Base-by-base conservation (phyloP, 176 grass and related monocot species). In the Puya raimondii region DNA sequence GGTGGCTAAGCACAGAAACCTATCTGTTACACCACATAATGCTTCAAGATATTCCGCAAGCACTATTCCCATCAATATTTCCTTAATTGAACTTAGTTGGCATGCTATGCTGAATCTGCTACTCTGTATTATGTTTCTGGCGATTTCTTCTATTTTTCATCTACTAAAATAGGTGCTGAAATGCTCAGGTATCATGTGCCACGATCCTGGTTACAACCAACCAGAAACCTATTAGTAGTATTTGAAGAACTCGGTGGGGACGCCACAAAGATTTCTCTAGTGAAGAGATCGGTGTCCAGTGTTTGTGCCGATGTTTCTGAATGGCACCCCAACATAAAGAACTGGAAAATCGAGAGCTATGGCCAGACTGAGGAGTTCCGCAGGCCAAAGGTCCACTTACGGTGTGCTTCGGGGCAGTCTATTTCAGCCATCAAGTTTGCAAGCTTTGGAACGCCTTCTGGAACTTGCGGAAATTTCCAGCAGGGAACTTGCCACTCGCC, bases 261-360 rank as follows among this genome's bases (percentile, higher is more conserved):
- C 70, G 86, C 90, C 16, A 72, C 77, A 1, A 93, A 93, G 74
- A 91, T 99, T 70, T 69, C 86, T 51, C 74, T 99, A 23, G 80
- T 73, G 63, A 99, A 91, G 71, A 83, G 85, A 76, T 86, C 90
- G 1, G 87, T 99, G 64, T 93, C 95, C 67, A 85, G 78, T 50
- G 90, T 99, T 50, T 99, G 95, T 47, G 95, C 95, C 51, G 95
- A 99, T 75, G 89, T 99, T 65, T 93, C 95, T 48, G 95, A 99
- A 58, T 81, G 82, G 72, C 95, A 99, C 80, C 95, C 95, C 9
- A 88, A 87, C 33, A 84, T 91, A 53, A 85, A 81, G 64, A 93
- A 91, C 47, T 99, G 95, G 95, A 71, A 91, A 63, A 86, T 90
- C 48, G 89, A 93, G 64, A 91, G 59, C 33, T 80, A 76, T 50